phyloP scores from a whole-genome alignment of 164 flowering plant species.

The Kalanchoe fedtschenkoi region DNA sequence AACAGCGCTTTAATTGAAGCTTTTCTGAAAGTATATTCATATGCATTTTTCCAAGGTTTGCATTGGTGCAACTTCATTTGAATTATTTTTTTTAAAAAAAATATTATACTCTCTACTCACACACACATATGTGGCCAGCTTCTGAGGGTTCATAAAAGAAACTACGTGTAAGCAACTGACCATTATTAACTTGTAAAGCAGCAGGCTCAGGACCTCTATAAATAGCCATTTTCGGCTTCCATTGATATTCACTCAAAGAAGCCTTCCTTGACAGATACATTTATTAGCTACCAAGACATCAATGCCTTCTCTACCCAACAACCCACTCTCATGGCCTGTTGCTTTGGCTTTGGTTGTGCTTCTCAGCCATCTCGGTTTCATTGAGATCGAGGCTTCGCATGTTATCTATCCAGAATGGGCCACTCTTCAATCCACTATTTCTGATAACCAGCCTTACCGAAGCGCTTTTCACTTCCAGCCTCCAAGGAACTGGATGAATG shows the following conservation, averaged over 20 bases:
- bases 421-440: not conserved
- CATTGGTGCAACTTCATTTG: constrained; percentile 1
- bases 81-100: not conserved
- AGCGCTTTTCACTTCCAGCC: constrained; percentile 3
- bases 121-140: constrained; percentile 2
- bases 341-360: not conserved
- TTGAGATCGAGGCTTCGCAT: not conserved
- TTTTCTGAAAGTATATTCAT: not conserved
- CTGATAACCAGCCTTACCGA: constrained; percentile 6
- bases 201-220: not conserved
- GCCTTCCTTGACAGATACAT: not conserved
- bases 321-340: too few relatives aligned
- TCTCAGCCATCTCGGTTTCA: not conserved
- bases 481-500: constrained; percentile 5
- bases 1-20: not conserved
- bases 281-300: not conserved
- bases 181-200: not conserved
- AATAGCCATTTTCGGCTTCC: not conserved
- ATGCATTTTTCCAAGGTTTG: not conserved
- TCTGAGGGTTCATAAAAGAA: not conserved
- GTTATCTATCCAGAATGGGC: constrained; percentile 1
- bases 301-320: not conserved
- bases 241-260: not conserved
- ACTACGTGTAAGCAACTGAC: not conserved
- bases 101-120: not conserved